Conservation (phyloP, 2,329 filamentous ascomycete genomes). For the Venturia oleaginea region DNA sequence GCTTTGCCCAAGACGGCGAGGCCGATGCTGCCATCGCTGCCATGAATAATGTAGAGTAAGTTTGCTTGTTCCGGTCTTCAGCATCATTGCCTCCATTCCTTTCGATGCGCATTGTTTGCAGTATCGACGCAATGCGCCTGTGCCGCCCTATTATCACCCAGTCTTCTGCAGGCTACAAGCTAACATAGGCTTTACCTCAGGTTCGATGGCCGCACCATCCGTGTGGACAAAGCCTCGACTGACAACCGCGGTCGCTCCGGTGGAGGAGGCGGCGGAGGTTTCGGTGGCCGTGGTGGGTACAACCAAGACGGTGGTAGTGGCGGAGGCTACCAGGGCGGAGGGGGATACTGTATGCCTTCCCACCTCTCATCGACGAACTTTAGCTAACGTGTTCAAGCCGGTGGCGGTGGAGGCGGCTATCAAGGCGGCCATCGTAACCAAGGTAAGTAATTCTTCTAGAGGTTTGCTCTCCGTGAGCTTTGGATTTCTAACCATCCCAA, state of each 20-base stretch:
- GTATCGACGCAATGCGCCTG: not conserved
- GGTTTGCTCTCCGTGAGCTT: not conserved
- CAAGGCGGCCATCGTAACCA: constrained; percentile 18
- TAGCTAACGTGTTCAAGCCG: not conserved
- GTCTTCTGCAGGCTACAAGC: not conserved
- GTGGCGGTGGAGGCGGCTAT: constrained; percentile 18
- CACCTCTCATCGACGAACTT: not conserved
- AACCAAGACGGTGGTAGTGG: constrained; percentile 19
- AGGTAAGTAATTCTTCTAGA: constrained; percentile 6
- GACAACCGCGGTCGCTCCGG: constrained; percentile 55
- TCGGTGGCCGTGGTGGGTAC: constrained; percentile 24
- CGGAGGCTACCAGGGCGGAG: constrained; percentile 21
- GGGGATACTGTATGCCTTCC: constrained; percentile 14
- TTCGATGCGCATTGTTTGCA: not conserved
- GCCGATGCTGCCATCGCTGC: constrained; percentile 65
- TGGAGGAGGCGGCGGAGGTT: constrained; percentile 37
- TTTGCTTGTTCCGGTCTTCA: constrained; percentile 12
- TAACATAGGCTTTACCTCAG: constrained; percentile 37
- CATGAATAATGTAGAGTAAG: constrained; percentile 90
- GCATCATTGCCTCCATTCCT: constrained; percentile 15
- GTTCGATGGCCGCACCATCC: constrained; percentile 89
- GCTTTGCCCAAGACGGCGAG: constrained; percentile 68
- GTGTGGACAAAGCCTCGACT: constrained; percentile 92
- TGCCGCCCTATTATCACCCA: too few relatives aligned
- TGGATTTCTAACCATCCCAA: not conserved